phyloP scores from a whole-genome alignment of 2,329 filamentous ascomycete species.

The Colletotrichum endophyticum region DNA sequence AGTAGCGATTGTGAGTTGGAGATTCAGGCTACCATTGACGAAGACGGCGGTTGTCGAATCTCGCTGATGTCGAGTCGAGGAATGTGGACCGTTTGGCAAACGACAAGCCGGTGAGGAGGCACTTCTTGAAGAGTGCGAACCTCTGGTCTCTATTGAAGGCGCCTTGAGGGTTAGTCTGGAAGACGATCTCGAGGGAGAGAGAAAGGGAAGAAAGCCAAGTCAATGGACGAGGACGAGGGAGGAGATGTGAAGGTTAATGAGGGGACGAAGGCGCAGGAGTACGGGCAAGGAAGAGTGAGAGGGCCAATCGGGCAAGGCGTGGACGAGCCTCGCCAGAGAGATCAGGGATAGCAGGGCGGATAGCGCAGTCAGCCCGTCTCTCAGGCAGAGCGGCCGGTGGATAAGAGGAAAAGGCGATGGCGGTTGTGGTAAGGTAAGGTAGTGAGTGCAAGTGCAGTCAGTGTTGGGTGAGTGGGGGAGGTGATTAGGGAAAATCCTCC shows the following conservation, averaged over 20 bases:
- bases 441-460: not conserved
- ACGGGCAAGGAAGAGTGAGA: slow-evolving; percentile 2
- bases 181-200: slow-evolving; percentile 13
- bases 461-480: not conserved
- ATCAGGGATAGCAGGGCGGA: slow-evolving; percentile 1
- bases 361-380: slow-evolving; percentile 7
- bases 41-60: not conserved
- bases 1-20: slow-evolving; percentile 7
- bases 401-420: not conserved
- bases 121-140: slow-evolving; percentile 3
- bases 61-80: not conserved
- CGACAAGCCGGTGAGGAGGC: slow-evolving; percentile 9
- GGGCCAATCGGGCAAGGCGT: slow-evolving; percentile 17
- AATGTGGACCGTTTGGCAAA: slow-evolving; percentile 1
- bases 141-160: slow-evolving; percentile 7
- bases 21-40: slow-evolving; percentile 9
- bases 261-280: slow-evolving; percentile 1
- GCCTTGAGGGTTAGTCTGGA: slow-evolving; percentile 13
- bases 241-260: slow-evolving; percentile 11
- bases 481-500: slow-evolving; percentile 1
- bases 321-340: slow-evolving; percentile 17
- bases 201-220: slow-evolving; percentile 5
- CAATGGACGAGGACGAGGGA: slow-evolving; percentile 9
- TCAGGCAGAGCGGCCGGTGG: not conserved
- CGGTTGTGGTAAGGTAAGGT: not conserved